phyloP scores from a whole-genome alignment of 176 grass and related monocot species.

The Carex myosuroides region DNA sequence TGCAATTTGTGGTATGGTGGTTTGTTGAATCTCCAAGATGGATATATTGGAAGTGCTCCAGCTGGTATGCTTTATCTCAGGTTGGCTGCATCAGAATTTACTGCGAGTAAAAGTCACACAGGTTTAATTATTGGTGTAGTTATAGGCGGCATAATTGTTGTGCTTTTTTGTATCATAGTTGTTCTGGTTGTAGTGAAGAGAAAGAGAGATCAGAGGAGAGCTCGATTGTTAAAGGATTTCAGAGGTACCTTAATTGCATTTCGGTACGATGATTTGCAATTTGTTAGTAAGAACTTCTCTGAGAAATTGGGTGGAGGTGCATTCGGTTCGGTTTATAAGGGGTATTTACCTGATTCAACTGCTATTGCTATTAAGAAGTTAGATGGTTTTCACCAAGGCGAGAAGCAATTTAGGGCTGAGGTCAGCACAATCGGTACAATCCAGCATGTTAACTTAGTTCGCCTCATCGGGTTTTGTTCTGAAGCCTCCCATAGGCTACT shows the following conservation, averaged over 20 bases:
- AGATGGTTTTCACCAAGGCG: no score
- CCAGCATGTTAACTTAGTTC: no score
- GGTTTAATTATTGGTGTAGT: slow-evolving; percentile 23
- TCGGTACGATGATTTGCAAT: slow-evolving; percentile 52
- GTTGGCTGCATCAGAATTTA: slow-evolving; percentile 63
- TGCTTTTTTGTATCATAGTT: slow-evolving; percentile 20
- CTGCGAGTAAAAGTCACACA: slow-evolving; percentile 40
- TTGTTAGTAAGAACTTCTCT: slow-evolving; percentile 61
- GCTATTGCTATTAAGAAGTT: no score
- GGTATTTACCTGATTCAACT: no score
- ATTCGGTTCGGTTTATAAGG: slow-evolving; percentile 31
- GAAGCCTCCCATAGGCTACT: no score
- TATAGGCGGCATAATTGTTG: slow-evolving; percentile 29
- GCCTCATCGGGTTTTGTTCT: no score
- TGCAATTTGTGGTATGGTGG: slow-evolving; percentile 66
- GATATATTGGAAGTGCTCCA: slow-evolving; percentile 24
- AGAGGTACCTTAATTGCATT: slow-evolving; percentile 51
- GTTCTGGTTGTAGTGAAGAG: slow-evolving; percentile 29
- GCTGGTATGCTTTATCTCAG: slow-evolving; percentile 56
- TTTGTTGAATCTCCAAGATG: slow-evolving; percentile 51
- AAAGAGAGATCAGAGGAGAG: slow-evolving; percentile 27
- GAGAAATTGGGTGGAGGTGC: slow-evolving; percentile 61
- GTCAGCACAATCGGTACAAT: no score
- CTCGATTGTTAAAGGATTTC: slow-evolving; percentile 36
- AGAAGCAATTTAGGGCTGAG: no score